Base-by-base conservation (phyloP, 306 rosid species). In the Biancaea sappan region DNA sequence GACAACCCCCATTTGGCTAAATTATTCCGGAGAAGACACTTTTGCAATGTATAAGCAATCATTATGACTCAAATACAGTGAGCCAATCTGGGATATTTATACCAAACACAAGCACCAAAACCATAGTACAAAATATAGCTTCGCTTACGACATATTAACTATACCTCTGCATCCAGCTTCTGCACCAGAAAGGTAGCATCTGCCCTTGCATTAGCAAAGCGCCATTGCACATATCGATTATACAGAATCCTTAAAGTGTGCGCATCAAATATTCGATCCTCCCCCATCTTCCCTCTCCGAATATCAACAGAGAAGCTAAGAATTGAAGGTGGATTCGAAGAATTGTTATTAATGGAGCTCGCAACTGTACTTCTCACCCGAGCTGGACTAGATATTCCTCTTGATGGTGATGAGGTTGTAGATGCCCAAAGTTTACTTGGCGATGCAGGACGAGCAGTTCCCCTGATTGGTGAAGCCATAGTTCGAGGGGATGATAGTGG, bases 271-370 rank as follows among this genome's bases (percentile, higher is more conserved):
- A 95, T 86, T 7, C 94, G 95, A 80, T 92, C 97, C 46, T 92
- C 98, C 79, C 98, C 99, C 73, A 92, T 84, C 89, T 92, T 95
- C 73, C 99, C 97, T 81, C 98, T 83, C 86, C 98, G 85, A 57
- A 89, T 91, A 73, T 95, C 97, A 40, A 89, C 95, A 14, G 97
- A 86, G 81, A 92, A 92, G 77, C 98, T 92, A 63, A 95, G 92
- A 82, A 95, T 92, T 2, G 99, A 95, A 44, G 98, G 97, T 5
- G 91, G 66, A 77, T 59, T 88, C 31, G 81, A 74, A 5, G 86
- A 86, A 75, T 77, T 69, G 78, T 86, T 73, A 77, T 80, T 90
- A 68, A 87, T 81, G 3, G 91, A 51, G 41, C 88, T 83, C 43
- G 86, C 81, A 81, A 82, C 84, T 5, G 89, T 57, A 81, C 84